phyloP scores from a whole-genome alignment of 768 basidiomycete species.

The Zangia roseola region DNA sequence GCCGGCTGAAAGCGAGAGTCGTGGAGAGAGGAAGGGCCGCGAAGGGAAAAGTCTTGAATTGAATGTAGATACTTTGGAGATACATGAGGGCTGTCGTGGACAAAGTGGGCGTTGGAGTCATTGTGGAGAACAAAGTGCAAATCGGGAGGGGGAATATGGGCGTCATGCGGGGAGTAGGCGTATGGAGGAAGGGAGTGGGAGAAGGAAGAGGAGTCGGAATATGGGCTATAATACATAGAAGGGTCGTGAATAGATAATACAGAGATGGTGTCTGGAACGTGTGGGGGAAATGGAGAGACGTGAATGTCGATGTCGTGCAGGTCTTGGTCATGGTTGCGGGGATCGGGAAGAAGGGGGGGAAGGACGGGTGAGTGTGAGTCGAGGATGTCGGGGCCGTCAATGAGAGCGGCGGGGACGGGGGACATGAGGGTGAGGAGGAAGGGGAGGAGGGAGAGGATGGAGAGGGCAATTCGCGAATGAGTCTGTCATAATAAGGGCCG shows the following conservation, averaged over 20 bases:
- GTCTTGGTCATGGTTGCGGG: slow-evolving; percentile 25
- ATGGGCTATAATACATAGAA: slow-evolving; percentile 33
- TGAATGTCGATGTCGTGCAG: slow-evolving; percentile 35
- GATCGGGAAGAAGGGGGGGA: slow-evolving; percentile 23
- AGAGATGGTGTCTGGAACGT: slow-evolving; percentile 21
- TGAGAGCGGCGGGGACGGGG: slow-evolving; percentile 16
- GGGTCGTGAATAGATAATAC: slow-evolving; percentile 35
- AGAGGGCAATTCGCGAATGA: slow-evolving; percentile 21
- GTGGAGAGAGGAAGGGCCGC: slow-evolving; percentile 19
- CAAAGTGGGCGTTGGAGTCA: slow-evolving; percentile 17
- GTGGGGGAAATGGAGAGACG: slow-evolving; percentile 17
- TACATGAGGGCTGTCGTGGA: slow-evolving; percentile 22
- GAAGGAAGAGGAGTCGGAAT: slow-evolving; percentile 26
- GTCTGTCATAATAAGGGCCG: slow-evolving; percentile 32
- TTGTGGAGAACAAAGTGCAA: slow-evolving; percentile 26
- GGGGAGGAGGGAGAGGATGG: slow-evolving; percentile 9
- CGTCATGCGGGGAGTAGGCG: slow-evolving; percentile 27
- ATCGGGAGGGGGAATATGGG: slow-evolving; percentile 27
- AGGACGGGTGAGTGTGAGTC: slow-evolving; percentile 12
- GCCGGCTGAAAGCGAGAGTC: slow-evolving; percentile 29
- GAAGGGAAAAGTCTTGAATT: slow-evolving; percentile 21
- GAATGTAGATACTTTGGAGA: slow-evolving; percentile 30
- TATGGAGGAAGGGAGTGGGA: slow-evolving; percentile 19
- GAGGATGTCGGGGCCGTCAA: slow-evolving; percentile 22
- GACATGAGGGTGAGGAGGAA: slow-evolving; percentile 12